phyloP scores from a whole-genome alignment of 2,329 filamentous ascomycete genomes.

The Lasiodiplodia theobromae region DNA sequence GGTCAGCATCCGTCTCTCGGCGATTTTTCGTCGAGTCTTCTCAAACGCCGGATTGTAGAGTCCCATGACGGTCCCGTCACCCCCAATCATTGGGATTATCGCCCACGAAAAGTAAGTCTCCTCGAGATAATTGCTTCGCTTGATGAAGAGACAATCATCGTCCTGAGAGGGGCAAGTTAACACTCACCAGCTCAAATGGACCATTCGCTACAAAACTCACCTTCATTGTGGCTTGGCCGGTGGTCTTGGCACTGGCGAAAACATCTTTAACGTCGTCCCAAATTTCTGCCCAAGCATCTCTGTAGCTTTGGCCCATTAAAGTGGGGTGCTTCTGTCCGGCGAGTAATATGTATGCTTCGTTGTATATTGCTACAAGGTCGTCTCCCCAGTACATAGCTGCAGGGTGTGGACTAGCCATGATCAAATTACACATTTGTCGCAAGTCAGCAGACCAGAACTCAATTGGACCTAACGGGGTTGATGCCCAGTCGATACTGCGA shows the following conservation, averaged over 20 bases:
- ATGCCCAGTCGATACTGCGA: slow-evolving; percentile 74
- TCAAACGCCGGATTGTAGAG: slow-evolving; percentile 84
- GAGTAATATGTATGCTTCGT: slow-evolving; percentile 74
- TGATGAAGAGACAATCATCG: slow-evolving; percentile 78
- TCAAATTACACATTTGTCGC: slow-evolving; percentile 78
- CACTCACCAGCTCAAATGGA: not conserved
- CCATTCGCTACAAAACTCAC: slow-evolving; percentile 26
- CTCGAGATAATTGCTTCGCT: slow-evolving; percentile 73
- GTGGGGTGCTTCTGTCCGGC: slow-evolving; percentile 78
- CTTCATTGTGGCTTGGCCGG: slow-evolving; percentile 83
- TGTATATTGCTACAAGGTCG: slow-evolving; percentile 73
- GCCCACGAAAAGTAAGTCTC: slow-evolving; percentile 87
- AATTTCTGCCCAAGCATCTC: slow-evolving; percentile 74
- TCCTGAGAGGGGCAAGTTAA: slow-evolving; percentile 52
- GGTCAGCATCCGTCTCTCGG: slow-evolving; percentile 80
- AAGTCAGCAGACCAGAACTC: slow-evolving; percentile 75
- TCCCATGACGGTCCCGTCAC: slow-evolving; percentile 75
- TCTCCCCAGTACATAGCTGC: slow-evolving; percentile 82
- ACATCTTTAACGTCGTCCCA: slow-evolving; percentile 74
- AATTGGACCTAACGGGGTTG: slow-evolving; percentile 77
- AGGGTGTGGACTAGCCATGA: slow-evolving; percentile 68
- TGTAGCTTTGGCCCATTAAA: slow-evolving; percentile 77
- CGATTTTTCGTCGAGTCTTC: slow-evolving; percentile 79
- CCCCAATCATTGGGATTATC: slow-evolving; percentile 77
- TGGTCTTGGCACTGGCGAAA: slow-evolving; percentile 70